Evolutionary conservation across 345 rosid genomes (phyloP).

Genomic region (Syzygium jambos): DNA sequence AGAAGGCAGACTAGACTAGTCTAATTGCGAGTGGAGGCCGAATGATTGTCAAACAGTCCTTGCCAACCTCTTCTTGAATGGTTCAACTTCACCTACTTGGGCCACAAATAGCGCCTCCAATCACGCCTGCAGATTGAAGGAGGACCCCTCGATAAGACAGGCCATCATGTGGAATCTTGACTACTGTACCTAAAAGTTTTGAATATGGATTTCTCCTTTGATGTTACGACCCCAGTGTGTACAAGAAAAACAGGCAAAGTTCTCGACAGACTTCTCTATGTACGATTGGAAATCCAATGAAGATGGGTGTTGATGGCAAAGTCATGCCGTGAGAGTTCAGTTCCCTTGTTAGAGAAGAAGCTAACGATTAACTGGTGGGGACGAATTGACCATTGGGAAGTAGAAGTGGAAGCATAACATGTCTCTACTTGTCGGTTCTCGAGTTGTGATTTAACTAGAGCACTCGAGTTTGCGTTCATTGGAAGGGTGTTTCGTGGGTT

Average conservation of each 20-base stretch:
- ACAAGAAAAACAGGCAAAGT: neutral
- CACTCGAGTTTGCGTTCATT: neutral
- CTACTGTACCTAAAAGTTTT: neutral
- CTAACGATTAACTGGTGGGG: neutral
- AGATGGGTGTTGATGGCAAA: neutral
- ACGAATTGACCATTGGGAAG: neutral
- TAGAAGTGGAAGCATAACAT: neutral
- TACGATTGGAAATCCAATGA: neutral
- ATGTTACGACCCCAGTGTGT: neutral
- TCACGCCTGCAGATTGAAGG: constrained; percentile 18
- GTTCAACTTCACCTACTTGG: neutral
- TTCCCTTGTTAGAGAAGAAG: neutral
- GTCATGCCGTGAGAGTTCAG: neutral
- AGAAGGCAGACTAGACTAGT: neutral
- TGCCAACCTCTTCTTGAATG: neutral
- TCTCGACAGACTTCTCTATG: neutral
- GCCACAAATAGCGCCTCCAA: constrained; percentile 32
- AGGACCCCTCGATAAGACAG: neutral
- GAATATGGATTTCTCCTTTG: neutral
- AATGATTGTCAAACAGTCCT: neutral
- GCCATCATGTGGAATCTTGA: neutral
- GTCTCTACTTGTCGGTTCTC: neutral
- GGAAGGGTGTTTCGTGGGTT: neutral
- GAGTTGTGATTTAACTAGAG: neutral
- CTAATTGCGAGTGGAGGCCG: neutral